Percentiles rank a stretch among this genome's conserved stretches.
Evolutionary conservation across 1,284 basidiomycete genomes (phyloP).

Genomic region (Mycosarcoma maydis): DNA sequence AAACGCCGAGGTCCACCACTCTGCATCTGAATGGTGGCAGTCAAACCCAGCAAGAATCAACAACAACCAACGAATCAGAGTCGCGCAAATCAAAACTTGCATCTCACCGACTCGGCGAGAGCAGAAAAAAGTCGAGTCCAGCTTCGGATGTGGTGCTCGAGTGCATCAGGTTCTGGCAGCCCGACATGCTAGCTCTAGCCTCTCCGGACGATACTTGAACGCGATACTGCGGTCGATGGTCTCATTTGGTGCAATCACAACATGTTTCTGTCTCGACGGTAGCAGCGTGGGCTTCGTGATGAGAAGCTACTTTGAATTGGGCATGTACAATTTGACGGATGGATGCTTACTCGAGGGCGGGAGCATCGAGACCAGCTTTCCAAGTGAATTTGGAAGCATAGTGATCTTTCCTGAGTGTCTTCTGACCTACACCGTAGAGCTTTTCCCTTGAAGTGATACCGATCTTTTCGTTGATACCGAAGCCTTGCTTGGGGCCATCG

Average conservation of each 20-base stretch:
- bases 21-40: constrained; percentile 1
- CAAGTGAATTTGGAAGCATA: constrained; percentile 59
- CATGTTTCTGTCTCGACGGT: no score
- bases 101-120: no score
- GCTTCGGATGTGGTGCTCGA: constrained; percentile 28
- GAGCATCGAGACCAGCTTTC: constrained; percentile 54
- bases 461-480: constrained; percentile 42
- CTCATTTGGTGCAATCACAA: no score
- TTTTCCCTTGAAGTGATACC: constrained; percentile 60
- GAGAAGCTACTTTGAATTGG: no score
- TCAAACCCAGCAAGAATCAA: neutral
- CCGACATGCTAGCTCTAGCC: constrained; percentile 8
- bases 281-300: no score
- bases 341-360: constrained; percentile 41
- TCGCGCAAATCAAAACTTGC: neutral
- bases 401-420: constrained; percentile 53
- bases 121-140: constrained; percentile 7
- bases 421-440: constrained; percentile 60
- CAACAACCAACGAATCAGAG: neutral
- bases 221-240: no score
- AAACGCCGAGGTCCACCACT: constrained; percentile 13
- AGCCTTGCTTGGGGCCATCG: constrained; percentile 27
- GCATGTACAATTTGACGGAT: no score
- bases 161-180: constrained; percentile 37
- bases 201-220: neutral